Evolutionary conservation across 2,329 filamentous ascomycete species (phyloP).

Genomic region (Colletotrichum caudatum): DNA sequence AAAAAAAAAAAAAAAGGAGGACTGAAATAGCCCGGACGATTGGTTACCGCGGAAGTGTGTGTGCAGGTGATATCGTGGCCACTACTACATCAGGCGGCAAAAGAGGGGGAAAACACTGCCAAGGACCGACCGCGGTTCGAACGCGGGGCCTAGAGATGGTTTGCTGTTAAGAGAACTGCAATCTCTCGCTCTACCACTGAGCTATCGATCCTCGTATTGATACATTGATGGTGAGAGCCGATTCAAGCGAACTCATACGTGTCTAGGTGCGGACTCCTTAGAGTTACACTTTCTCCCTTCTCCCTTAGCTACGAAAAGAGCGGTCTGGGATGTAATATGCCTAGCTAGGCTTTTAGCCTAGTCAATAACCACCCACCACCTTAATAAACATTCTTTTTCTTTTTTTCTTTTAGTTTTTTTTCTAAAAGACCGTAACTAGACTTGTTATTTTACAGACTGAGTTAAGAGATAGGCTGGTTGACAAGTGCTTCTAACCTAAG

Average conservation of each 20-base stretch:
- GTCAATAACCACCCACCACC: not conserved
- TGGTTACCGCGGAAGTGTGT: too few relatives aligned
- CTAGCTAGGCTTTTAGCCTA: not conserved
- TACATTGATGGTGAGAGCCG: fast-evolving
- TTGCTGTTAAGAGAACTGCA: constrained; percentile 2
- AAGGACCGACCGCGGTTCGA: constrained; percentile 35
- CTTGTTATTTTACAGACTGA: too few relatives aligned
- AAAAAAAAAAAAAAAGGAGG: not conserved
- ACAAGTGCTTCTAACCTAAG: not conserved
- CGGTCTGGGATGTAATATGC: not conserved
- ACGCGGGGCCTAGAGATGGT: constrained; percentile 34
- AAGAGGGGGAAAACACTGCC: not conserved
- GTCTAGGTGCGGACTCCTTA: not conserved
- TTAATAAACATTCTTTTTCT: not conserved
- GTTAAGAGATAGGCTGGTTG: not conserved
- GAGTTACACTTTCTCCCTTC: not conserved
- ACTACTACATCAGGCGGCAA: too few relatives aligned
- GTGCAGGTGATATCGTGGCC: too few relatives aligned
- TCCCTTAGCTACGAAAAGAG: not conserved
- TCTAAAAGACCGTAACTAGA: too few relatives aligned
- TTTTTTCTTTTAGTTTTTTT: not conserved
- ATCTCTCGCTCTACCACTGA: constrained; percentile 40
- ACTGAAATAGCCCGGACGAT: too few relatives aligned
- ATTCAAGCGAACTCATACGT: not conserved
- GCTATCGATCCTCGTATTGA: constrained; percentile 30